phyloP scores from a whole-genome alignment of 495 filamentous ascomycete genomes.

The Staphylotrichum longicolle region DNA sequence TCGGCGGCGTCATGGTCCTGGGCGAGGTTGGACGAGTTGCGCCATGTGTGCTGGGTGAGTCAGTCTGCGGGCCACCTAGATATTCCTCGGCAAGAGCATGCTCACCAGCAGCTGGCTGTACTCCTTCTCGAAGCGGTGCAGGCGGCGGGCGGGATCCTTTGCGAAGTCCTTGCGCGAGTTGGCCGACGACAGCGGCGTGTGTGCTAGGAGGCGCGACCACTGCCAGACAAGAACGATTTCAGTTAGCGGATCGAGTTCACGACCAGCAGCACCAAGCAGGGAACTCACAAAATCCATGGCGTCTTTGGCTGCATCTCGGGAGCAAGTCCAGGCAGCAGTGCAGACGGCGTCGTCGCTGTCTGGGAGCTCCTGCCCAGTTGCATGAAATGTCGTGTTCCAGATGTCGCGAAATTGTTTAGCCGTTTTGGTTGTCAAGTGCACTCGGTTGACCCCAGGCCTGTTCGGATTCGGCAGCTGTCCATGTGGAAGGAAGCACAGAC shows the following conservation, averaged over 20 bases:
- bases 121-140: slow-evolving; percentile 84
- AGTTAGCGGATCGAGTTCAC: not conserved
- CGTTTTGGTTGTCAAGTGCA: slow-evolving; percentile 6
- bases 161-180: slow-evolving; percentile 58
- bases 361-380: slow-evolving; percentile 17
- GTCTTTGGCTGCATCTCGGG: slow-evolving; percentile 39
- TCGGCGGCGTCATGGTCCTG: slow-evolving; percentile 54
- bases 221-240: slow-evolving; percentile 30
- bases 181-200: slow-evolving; percentile 61
- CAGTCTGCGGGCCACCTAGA: too few relatives aligned
- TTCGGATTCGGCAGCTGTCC: too few relatives aligned
- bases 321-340: slow-evolving; percentile 14
- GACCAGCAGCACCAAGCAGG: not conserved
- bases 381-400: slow-evolving; percentile 35
- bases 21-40: slow-evolving; percentile 56
- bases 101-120: slow-evolving; percentile 81
- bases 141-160: slow-evolving; percentile 78
- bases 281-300: slow-evolving; percentile 46
- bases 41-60: slow-evolving; percentile 70
- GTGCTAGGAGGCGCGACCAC: slow-evolving; percentile 90
- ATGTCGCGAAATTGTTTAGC: slow-evolving; percentile 37
- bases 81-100: too few relatives aligned
- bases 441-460: too few relatives aligned
- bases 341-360: slow-evolving; percentile 16
- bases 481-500: too few relatives aligned